Evolutionary conservation across 441 rosid genomes (phyloP).

Genomic region (Arabidopsis lyrata): DNA sequence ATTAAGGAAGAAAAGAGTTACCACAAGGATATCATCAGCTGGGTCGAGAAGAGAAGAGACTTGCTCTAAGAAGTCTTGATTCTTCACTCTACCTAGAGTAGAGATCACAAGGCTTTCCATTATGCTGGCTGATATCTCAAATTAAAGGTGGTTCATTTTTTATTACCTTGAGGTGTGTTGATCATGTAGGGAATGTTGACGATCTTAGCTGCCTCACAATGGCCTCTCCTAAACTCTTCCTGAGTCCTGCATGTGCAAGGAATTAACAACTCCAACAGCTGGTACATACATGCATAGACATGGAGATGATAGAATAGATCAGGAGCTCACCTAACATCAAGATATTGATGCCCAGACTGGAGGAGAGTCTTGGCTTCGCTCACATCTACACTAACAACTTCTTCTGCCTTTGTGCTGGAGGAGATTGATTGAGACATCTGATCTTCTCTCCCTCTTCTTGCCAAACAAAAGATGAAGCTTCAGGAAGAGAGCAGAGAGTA

Average conservation of each 20-base stretch:
- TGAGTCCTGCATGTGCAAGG: constrained; percentile 57
- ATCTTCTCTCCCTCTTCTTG: constrained; percentile 19
- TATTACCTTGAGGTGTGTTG: constrained; percentile 75
- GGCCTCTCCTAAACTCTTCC: constrained; percentile 78
- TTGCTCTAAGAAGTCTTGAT: constrained; percentile 68
- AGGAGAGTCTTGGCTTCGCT: constrained; percentile 58
- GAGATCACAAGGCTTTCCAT: background rate
- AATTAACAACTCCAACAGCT: background rate
- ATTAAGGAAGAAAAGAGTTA: constrained; percentile 32
- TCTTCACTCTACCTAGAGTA: constrained; percentile 69
- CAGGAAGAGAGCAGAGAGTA: constrained; percentile 14
- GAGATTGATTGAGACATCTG: constrained; percentile 16
- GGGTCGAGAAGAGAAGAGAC: constrained; percentile 58
- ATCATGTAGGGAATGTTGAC: constrained; percentile 79
- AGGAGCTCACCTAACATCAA: constrained; percentile 67
- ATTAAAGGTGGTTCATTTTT: constrained; percentile 10
- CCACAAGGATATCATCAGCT: constrained; percentile 70
- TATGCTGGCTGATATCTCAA: background rate
- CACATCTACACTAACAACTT: constrained; percentile 72
- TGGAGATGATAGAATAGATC: background rate
- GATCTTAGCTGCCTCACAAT: constrained; percentile 58
- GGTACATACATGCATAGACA: constrained; percentile 2
- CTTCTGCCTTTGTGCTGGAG: constrained; percentile 57
- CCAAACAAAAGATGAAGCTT: constrained; percentile 7
- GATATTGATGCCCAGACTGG: constrained; percentile 58